Percentiles rank a stretch among this genome's conserved stretches.
These are phyloP conservation scores for Fusarium euwallaceae DNA, from an alignment of 2,329 filamentous ascomycete species.

Conservation along the genomic window DNA sequence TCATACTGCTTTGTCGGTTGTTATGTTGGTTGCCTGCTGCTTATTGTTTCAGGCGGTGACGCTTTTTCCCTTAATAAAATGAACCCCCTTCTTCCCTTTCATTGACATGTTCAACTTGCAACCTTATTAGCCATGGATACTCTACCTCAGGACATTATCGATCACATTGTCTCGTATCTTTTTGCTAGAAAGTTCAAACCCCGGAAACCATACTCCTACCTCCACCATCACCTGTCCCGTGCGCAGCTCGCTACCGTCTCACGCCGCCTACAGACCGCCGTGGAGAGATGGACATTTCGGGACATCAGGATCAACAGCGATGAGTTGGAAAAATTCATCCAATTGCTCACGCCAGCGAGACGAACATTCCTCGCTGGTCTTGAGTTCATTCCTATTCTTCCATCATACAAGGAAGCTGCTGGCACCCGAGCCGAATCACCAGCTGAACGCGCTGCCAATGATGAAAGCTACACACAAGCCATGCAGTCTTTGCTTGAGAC, in stretches of 20 bases:
- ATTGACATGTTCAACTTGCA: background rate
- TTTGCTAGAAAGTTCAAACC: background rate
- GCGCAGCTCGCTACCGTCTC: conserved; percentile 13
- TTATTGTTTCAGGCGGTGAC: background rate
- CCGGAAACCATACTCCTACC: background rate
- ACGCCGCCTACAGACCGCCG: background rate
- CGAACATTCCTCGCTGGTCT: conserved; percentile 1
- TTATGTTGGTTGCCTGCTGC: background rate
- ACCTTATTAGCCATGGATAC: background rate
- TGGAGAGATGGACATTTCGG: conserved; percentile 18
- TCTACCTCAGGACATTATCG: conserved; percentile 19
- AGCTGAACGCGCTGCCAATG: conserved; percentile 12
- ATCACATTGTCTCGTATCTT: conserved; percentile 4
- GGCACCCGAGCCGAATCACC: conserved; percentile 10
- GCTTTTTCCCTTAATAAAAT: background rate
- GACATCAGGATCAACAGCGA: conserved; percentile 13
- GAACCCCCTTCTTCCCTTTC: background rate
- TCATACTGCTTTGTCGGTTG: background rate
- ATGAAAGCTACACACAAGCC: conserved; percentile 9
- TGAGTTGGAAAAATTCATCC: conserved; percentile 2
- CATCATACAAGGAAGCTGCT: background rate
- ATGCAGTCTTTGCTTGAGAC: background rate
- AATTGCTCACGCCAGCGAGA: conserved; percentile 1
- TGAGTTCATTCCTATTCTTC: conserved; percentile 9
- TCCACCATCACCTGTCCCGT: background rate